Conservation (phyloP, 192 early-diverging fungal genomes). For the Piromyces sp. region DNA sequence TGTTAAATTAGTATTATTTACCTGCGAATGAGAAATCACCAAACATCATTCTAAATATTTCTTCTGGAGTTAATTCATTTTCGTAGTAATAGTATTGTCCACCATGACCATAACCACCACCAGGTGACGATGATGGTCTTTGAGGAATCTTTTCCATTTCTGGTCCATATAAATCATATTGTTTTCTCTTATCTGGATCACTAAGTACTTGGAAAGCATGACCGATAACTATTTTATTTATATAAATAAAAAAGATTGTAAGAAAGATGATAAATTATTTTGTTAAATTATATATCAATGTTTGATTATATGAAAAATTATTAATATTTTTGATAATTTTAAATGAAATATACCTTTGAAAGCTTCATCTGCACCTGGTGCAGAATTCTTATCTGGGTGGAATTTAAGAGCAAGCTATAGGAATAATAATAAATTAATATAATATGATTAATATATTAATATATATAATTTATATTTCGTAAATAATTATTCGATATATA, state of each 20-base stretch:
- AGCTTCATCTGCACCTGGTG: conserved; percentile 87
- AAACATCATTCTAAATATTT: background rate
- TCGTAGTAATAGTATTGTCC: background rate
- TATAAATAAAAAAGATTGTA: no score
- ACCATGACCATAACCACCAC: background rate
- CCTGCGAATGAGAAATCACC: background rate
- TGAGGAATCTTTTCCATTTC: background rate
- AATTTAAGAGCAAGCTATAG: conserved; percentile 67
- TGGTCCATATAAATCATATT: conserved; percentile 68
- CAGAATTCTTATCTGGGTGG: conserved; percentile 91
- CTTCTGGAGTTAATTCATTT: background rate
- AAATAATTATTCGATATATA: no score
- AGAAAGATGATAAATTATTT: no score
- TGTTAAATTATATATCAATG: no score
- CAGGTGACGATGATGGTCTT: background rate
- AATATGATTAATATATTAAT: no score
- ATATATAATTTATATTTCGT: no score
- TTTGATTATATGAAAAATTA: no score
- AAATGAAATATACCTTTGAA: conserved; percentile 66
- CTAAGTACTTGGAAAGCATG: conserved; percentile 80
- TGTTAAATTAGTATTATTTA: background rate
- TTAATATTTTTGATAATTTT: no score
- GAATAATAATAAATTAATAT: no score
- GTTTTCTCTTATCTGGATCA: conserved; percentile 62
- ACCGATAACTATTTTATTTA: conserved; percentile 61